phyloP scores from a whole-genome alignment of 2,329 filamentous ascomycete species.

The Byssothecium circinans region DNA sequence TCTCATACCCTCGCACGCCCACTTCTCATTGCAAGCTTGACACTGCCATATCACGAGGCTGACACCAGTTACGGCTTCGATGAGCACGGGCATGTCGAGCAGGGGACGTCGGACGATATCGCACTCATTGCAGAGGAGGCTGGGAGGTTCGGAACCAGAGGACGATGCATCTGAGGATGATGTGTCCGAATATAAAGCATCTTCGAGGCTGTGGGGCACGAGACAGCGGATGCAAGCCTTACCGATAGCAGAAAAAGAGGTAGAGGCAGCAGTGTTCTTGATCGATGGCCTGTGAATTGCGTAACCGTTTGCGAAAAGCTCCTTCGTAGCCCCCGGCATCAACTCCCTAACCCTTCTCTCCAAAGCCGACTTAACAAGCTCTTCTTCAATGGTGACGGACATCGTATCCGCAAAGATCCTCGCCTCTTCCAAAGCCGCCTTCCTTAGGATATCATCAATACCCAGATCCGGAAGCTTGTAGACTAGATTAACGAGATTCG shows the following conservation, averaged over 20 bases:
- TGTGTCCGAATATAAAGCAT: too few relatives aligned
- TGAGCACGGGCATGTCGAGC: background rate
- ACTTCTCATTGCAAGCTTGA: background rate
- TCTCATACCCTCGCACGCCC: background rate
- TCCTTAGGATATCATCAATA: background rate
- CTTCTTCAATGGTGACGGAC: background rate
- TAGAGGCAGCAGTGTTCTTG: background rate
- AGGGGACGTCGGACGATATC: too few relatives aligned
- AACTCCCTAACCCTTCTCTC: background rate
- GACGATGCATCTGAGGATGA: too few relatives aligned
- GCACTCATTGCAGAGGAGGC: background rate
- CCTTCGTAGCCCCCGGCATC: background rate
- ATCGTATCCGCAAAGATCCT: background rate
- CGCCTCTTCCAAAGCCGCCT: background rate
- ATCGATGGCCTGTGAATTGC: background rate
- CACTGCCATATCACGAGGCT: constrained; percentile 1
- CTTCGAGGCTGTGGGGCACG: background rate
- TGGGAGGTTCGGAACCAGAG: background rate
- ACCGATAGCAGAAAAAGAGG: background rate
- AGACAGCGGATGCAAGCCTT: background rate
- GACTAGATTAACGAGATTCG: background rate
- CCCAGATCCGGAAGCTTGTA: background rate
- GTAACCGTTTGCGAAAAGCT: background rate
- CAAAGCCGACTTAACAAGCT: background rate
- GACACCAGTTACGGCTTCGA: background rate